A percentile compares a stretch with the other conserved stretches of the same genome.
Conservation (phyloP, 2,329 filamentous ascomycete species). For the Pestalotiopsis sp. region DNA sequence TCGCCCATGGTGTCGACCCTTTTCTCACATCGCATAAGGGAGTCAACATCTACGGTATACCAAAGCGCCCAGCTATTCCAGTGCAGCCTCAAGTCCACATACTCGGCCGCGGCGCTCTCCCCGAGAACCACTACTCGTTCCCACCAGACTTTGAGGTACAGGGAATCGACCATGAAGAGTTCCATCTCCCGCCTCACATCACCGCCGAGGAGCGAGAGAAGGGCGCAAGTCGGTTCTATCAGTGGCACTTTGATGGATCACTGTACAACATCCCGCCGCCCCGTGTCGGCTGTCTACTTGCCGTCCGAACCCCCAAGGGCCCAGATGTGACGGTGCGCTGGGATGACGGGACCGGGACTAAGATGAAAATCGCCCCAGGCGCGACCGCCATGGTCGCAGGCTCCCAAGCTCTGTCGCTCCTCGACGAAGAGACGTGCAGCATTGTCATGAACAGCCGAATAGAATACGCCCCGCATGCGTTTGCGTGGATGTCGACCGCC, state of each 20-base stretch:
- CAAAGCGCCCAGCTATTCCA: slow-evolving; percentile 56
- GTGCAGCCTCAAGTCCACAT: slow-evolving; percentile 81
- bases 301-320: slow-evolving; percentile 71
- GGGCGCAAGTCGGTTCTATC: slow-evolving; percentile 62
- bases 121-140: slow-evolving; percentile 55
- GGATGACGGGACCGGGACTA: slow-evolving; percentile 71
- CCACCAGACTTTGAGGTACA: slow-evolving; percentile 40
- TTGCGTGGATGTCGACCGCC: slow-evolving; percentile 78
- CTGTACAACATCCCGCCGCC: slow-evolving; percentile 77
- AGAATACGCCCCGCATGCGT: slow-evolving; percentile 79
- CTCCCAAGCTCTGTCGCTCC: slow-evolving; percentile 69
- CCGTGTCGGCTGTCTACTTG: slow-evolving; percentile 72
- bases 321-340: slow-evolving; percentile 70
- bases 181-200: slow-evolving; percentile 41
- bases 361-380: slow-evolving; percentile 69
- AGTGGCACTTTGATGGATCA: slow-evolving; percentile 82
- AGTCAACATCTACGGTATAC: slow-evolving; percentile 38
- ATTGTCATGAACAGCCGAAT: slow-evolving; percentile 69
- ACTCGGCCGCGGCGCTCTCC: slow-evolving; percentile 74
- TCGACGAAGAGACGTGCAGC: slow-evolving; percentile 66
- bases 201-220: slow-evolving; percentile 33
- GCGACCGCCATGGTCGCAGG: slow-evolving; percentile 77
- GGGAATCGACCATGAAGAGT: slow-evolving; percentile 38
- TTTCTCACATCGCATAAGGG: slow-evolving; percentile 34
- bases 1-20: slow-evolving; percentile 39